Percentiles rank a stretch among this genome's conserved stretches.
Conservation (phyloP, 805 yeast genomes). For the Cyberlindnera americana region DNA sequence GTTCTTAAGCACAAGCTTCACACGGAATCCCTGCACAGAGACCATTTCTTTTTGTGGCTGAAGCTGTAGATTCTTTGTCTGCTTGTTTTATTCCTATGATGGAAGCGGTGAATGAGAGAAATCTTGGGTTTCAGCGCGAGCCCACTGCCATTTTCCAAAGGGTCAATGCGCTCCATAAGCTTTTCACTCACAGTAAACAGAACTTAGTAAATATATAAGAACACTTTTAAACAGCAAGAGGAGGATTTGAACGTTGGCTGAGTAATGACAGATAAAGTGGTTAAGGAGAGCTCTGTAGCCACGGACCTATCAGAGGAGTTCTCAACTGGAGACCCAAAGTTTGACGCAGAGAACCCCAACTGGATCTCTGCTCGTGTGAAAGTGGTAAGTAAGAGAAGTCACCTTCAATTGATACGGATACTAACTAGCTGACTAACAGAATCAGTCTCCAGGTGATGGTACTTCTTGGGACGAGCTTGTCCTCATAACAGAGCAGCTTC, state of each 20-base stretch:
- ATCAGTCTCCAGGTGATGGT: slow-evolving; percentile 29
- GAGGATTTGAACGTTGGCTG: too few species aligned
- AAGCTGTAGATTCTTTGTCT: too few species aligned
- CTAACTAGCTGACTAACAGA: slow-evolving; percentile 8
- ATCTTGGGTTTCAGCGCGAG: too few species aligned
- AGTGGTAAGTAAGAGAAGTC: slow-evolving; percentile 16
- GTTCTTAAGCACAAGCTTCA: slow-evolving; percentile 9
- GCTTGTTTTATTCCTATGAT: too few species aligned
- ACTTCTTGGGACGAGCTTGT: slow-evolving; percentile 40
- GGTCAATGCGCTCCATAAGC: too few species aligned
- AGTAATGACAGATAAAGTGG: neutral
- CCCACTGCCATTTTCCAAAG: too few species aligned
- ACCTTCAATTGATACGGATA: neutral
- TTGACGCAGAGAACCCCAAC: slow-evolving; percentile 23
- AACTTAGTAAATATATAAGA: too few species aligned
- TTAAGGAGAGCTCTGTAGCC: too few species aligned
- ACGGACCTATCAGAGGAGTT: neutral
- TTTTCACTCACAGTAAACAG: too few species aligned
- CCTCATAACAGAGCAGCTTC: slow-evolving; percentile 29
- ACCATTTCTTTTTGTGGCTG: slow-evolving; percentile 14
- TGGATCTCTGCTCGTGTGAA: slow-evolving; percentile 24
- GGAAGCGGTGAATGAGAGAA: too few species aligned
- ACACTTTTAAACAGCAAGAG: too few species aligned
- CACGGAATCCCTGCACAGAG: slow-evolving; percentile 16
- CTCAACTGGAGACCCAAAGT: slow-evolving; percentile 14